Percentiles rank a stretch among this genome's conserved stretches.
Evolutionary conservation across 2,329 filamentous ascomycete species (phyloP).

Genomic region (Cladosporium sp.): DNA sequence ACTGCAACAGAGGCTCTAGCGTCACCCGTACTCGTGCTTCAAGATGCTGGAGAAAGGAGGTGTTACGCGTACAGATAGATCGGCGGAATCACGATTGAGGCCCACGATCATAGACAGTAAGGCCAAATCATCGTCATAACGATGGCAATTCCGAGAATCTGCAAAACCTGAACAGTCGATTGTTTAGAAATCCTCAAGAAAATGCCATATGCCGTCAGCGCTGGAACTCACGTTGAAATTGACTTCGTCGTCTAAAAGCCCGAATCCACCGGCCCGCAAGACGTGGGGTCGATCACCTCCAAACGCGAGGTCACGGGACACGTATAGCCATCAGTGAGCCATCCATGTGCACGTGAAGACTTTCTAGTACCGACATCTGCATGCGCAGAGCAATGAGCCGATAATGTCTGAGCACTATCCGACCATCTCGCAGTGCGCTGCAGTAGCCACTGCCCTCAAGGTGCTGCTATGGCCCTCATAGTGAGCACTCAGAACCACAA

Average conservation of each 20-base stretch:
- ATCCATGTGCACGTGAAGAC: too few species aligned
- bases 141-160: too few species aligned
- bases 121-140: too few species aligned
- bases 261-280: conserved; percentile 2
- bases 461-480: conserved; percentile 90
- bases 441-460: conserved; percentile 85
- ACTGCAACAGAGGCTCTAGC: conserved; percentile 6
- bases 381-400: not conserved
- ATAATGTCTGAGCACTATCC: conserved; percentile 77
- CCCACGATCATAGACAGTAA: too few species aligned
- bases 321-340: not conserved
- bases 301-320: conserved; percentile 12
- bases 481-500: conserved; percentile 49
- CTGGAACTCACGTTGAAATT: not conserved
- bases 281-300: not conserved
- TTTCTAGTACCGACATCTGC: not conserved
- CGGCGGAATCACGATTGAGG: not conserved
- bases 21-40: conserved; percentile 2
- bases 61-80: conserved; percentile 8
- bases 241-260: not conserved
- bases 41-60: conserved; percentile 8
- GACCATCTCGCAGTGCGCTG: conserved; percentile 80
- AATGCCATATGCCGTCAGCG: not conserved
- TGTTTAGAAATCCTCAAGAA: too few species aligned
- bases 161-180: too few species aligned